Evolutionary conservation across 208 protist species (phyloP).

Genomic region (Crithidia fasciculata): DNA sequence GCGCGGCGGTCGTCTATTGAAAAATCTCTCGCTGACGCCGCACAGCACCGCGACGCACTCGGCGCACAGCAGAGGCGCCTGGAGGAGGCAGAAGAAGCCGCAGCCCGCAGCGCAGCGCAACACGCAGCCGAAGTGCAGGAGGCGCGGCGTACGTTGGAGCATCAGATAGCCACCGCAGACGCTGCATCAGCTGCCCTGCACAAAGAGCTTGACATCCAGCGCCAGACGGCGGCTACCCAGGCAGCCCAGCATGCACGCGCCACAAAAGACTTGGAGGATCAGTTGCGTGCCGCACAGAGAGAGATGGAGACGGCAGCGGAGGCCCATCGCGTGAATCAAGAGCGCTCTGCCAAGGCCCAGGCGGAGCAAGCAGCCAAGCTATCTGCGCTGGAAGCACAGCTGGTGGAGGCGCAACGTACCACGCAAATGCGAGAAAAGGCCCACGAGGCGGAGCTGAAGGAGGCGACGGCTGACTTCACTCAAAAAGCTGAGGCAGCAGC

Average conservation of each 20-base stretch:
- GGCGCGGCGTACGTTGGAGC: not conserved
- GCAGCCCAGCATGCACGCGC: not conserved
- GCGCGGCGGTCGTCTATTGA: not conserved
- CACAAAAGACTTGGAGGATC: not conserved
- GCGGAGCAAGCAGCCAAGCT: not conserved
- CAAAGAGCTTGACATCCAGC: constrained; percentile 11
- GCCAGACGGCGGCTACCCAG: not conserved
- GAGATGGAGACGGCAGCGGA: not conserved
- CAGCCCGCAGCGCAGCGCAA: not conserved
- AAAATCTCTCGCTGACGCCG: not conserved
- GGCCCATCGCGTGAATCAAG: not conserved
- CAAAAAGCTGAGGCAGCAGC: not conserved
- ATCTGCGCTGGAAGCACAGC: not conserved
- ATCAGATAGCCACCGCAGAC: not conserved
- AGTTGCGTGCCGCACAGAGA: not conserved
- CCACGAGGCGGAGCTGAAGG: not conserved
- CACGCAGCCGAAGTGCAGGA: constrained; percentile 3
- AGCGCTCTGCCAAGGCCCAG: not conserved
- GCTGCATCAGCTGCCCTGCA: not conserved
- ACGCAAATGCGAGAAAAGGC: not conserved
- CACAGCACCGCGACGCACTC: constrained; percentile 9
- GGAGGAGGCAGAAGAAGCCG: not conserved
- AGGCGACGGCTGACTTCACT: not conserved
- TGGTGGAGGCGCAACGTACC: not conserved
- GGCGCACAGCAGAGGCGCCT: constrained; percentile 1